Percentiles rank a stretch among this genome's conserved stretches.
phyloP scores from a whole-genome alignment of 1,284 basidiomycete genomes.

The Malassezia restricta region DNA sequence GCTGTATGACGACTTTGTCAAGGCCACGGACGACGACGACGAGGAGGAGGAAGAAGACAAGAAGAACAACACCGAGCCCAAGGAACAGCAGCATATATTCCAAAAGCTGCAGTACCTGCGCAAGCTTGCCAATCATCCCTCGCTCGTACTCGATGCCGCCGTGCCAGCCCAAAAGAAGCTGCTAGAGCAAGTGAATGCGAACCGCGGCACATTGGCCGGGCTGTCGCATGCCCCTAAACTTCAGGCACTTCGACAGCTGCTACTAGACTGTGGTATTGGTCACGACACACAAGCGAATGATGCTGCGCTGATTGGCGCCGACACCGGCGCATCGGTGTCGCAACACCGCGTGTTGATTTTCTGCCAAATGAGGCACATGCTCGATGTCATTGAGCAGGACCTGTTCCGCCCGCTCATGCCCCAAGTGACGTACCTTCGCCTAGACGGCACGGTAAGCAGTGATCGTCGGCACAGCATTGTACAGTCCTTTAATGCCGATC shows the following conservation, averaged over 20 bases:
- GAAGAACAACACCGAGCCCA: conserved; percentile 47
- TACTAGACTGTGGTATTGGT: conserved; percentile 80
- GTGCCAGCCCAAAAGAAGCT: conserved; percentile 52
- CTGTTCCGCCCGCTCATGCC: conserved; percentile 87
- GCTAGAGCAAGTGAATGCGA: conserved; percentile 52
- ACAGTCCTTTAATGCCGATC: conserved; percentile 94
- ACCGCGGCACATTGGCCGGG: conserved; percentile 54
- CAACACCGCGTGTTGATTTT: conserved; percentile 97
- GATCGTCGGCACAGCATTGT: conserved; percentile 55
- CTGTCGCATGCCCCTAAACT: conserved; percentile 88
- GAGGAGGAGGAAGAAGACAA: conserved; percentile 52
- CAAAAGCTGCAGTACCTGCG: conserved; percentile 77
- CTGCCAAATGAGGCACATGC: conserved; percentile 98
- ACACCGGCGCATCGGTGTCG: conserved; percentile 53
- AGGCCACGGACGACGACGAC: conserved; percentile 51
- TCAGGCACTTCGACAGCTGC: conserved; percentile 52
- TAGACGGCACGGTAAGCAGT: conserved; percentile 56
- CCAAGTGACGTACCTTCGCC: conserved; percentile 88
- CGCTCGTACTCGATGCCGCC: conserved; percentile 29
- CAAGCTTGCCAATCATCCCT: conserved; percentile 96
- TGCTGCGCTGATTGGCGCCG: conserved; percentile 49
- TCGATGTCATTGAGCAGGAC: conserved; percentile 90
- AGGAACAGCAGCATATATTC: conserved; percentile 48
- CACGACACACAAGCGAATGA: conserved; percentile 53
- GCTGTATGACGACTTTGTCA: conserved; percentile 69